Base-by-base conservation (phyloP, 2,329 filamentous ascomycete species). In the Fusarium pseudonygamai region DNA sequence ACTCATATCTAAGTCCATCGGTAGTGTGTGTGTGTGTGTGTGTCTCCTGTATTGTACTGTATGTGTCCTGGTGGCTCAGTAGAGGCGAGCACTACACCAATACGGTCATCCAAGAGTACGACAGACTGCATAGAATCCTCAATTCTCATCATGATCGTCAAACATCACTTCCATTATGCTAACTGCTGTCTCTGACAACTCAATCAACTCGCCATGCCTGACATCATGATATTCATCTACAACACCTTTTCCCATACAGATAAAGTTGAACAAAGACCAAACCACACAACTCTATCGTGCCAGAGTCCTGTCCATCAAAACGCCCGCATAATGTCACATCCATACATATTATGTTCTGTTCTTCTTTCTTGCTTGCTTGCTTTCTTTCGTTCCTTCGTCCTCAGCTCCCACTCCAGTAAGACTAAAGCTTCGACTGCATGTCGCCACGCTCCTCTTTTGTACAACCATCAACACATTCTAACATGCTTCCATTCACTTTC, bases 191-290 rank as follows among this genome's bases (percentile, higher is more conserved):
- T 69, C 59, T 52, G 39, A 32, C 62, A 65, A 60, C 55, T 60
- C 61, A 65, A 52, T 53, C 42, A 52, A 55, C 61, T 49, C 39
- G 32, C 52, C 63, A 64, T 53, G 37, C 60, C 42, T 68, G 66
- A 43, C 72, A 67, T 75, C 67, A 70, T 74, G 50, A 59, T 47
- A 64, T 64, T 67, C 62, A 59, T 77, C 69, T 77, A 71, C 73
- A 71, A 56, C 50, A 60, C 42, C 52, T 46, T 73, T 45, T 45
- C 55, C 52, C 55, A 28, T 74, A 68, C 60, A 76, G 47, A 46
- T 60, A 61, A 65, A 60, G 49, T 58, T 37, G 59, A 52, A 55
- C 55, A 40, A 40, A 60, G 46, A 55, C 46, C 60, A 71, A 71
- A 56, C 61, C 52, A 60, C 60, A 62, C 50, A 69, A 57, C 60